Percentiles rank a stretch among this genome's conserved stretches.
Conservation (phyloP, 75 land plant species). For the Larix kaempferi region DNA sequence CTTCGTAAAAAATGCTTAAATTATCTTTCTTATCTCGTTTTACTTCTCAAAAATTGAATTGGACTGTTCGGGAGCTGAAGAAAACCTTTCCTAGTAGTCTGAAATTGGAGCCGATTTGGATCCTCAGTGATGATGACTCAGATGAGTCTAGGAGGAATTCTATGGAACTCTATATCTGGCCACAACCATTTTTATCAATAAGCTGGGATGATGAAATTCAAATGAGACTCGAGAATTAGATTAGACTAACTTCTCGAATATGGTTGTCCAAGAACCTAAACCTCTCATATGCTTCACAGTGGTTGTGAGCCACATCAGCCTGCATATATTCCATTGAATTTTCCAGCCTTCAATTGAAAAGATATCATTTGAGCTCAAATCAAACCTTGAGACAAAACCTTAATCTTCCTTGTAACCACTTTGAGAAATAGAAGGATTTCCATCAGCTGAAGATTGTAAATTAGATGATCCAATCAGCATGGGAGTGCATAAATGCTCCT, state of each 20-base stretch:
- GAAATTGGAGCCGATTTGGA: no score
- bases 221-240: neutral
- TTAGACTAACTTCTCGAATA: slow-evolving; percentile 58
- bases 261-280: slow-evolving; percentile 64
- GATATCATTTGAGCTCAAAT: slow-evolving; percentile 1
- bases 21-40: no score
- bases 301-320: slow-evolving; percentile 50
- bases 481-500: slow-evolving; percentile 1
- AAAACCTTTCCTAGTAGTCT: no score
- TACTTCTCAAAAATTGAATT: no score
- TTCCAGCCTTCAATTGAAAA: slow-evolving; percentile 58
- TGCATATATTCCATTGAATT: slow-evolving; percentile 52
- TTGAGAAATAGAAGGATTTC: neutral
- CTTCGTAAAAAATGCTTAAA: no score
- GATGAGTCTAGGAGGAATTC: no score
- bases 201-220: neutral
- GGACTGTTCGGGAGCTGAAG: no score
- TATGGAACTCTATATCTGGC: no score
- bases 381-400: slow-evolving; percentile 2
- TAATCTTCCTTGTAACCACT: neutral
- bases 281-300: slow-evolving; percentile 46
- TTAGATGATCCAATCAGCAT: neutral
- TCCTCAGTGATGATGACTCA: no score
- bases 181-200: no score
- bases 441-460: neutral